Percentiles rank a stretch among this genome's conserved stretches.
These are phyloP conservation scores for Ceratobasidium sp. DNA, from an alignment of 1,284 basidiomycete genomes.

Conservation along the genomic window DNA sequence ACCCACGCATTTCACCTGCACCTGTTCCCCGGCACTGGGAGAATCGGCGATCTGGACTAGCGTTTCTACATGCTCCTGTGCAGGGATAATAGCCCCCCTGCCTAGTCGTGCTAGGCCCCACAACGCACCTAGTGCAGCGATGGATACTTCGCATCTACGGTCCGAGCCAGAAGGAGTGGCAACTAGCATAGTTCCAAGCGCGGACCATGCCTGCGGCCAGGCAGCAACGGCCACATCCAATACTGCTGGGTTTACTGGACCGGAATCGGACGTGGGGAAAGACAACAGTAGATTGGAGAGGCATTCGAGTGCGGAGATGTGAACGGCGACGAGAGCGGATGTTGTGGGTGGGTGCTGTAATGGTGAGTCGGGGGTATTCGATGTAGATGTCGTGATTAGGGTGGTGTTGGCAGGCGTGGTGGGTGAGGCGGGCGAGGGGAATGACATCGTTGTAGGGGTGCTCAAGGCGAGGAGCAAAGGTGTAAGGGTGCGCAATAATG, in stretches of 20 bases:
- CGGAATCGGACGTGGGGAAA: slow-evolving; percentile 63
- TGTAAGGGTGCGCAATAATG: slow-evolving; percentile 63
- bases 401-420: slow-evolving; percentile 76
- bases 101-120: slow-evolving; percentile 81
- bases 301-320: slow-evolving; percentile 88
- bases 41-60: slow-evolving; percentile 75
- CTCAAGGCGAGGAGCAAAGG: slow-evolving; percentile 49
- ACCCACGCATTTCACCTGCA: slow-evolving; percentile 83
- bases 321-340: slow-evolving; percentile 82
- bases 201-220: slow-evolving; percentile 74
- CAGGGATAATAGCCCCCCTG: slow-evolving; percentile 72
- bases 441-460: slow-evolving; percentile 39
- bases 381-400: slow-evolving; percentile 54
- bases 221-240: slow-evolving; percentile 63
- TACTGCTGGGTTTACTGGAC: slow-evolving; percentile 50
- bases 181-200: slow-evolving; percentile 68
- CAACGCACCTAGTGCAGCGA: slow-evolving; percentile 78
- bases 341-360: slow-evolving; percentile 86
- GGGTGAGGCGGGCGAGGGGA: slow-evolving; percentile 62
- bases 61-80: slow-evolving; percentile 72
- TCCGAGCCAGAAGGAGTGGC: slow-evolving; percentile 67
- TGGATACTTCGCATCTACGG: slow-evolving; percentile 76
- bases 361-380: slow-evolving; percentile 81
- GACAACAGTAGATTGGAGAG: slow-evolving; percentile 91
- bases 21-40: slow-evolving; percentile 63